These are phyloP conservation scores for Aspergillus biplanus DNA, from an alignment of 495 filamentous ascomycete genomes.

Conservation along the genomic window DNA sequence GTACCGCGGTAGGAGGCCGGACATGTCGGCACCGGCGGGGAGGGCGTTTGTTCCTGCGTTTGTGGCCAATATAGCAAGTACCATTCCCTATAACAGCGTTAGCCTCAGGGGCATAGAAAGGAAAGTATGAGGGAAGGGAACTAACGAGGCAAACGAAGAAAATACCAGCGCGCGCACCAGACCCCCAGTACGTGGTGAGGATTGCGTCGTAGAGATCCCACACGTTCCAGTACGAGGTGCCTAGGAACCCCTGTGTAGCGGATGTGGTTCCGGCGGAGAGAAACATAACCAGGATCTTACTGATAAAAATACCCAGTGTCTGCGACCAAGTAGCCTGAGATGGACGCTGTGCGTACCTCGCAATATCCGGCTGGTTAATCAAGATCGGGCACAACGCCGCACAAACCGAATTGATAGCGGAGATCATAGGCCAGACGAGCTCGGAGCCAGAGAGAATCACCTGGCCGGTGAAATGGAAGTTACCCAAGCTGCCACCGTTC, in stretches of 20 bases:
- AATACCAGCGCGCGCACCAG: constrained; percentile 44
- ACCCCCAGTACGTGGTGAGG: constrained; percentile 28
- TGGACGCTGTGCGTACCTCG: constrained; percentile 29
- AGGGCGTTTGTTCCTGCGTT: constrained; percentile 61
- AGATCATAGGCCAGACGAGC: constrained; percentile 21
- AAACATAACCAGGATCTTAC: constrained; percentile 26
- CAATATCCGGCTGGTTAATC: constrained; percentile 36
- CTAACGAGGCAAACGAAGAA: constrained; percentile 39
- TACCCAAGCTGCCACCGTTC: constrained; percentile 8
- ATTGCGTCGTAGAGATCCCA: constrained; percentile 31
- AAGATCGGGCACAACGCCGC: constrained; percentile 19
- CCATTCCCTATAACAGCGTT: too few relatives aligned
- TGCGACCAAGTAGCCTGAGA: constrained; percentile 20
- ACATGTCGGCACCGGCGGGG: constrained; percentile 58
- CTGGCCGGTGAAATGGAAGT: constrained; percentile 28
- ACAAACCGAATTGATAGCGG: constrained; percentile 22
- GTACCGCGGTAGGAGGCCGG: constrained; percentile 54
- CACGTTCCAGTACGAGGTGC: constrained; percentile 30
- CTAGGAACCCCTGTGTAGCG: constrained; percentile 23
- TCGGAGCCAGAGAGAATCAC: constrained; percentile 21
- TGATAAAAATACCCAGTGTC: constrained; percentile 19
- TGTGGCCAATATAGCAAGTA: constrained; percentile 38
- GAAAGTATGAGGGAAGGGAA: not conserved
- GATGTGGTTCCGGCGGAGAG: constrained; percentile 10
- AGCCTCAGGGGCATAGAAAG: too few relatives aligned